Evolutionary conservation across 2,329 filamentous ascomycete species (phyloP), one percentile per base, ranked within the genome.

Genomic region (Neonectria neomacrospora): DNA sequence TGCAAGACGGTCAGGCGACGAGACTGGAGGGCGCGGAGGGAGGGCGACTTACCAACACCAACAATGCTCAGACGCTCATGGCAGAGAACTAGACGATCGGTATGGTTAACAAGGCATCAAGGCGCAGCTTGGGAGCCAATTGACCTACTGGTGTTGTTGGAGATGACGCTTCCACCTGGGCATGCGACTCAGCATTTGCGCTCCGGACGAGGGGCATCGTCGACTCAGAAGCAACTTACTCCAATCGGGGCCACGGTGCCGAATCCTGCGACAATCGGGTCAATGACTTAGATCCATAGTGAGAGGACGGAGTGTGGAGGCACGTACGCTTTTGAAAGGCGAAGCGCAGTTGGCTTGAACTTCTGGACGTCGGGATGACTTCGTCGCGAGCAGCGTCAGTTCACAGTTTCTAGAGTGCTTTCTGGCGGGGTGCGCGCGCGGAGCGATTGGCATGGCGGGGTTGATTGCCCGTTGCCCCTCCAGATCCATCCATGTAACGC

Each of bases 11-110:
- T 75, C 58, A 75, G 66, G 48, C 23, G 41, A 8, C 39, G 18
- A 56, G 56, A 64, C 28, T 6, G 47, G 47, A 50, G 45, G 18
- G 5, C 32, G 73, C 37, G 22, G 39, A 32, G n/a, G 37, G 42
- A 64, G 3, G 30, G 41, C 18, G 56, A 84, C 90, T 76, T 84
- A 96, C 93, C 93, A 79, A 98, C 92, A 79, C 96, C 96, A 77
- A 99, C 96, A 79, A 99, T 98, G 79, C 93, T 96, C 79, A 99
- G 85, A 82, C 96, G 92, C 82, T 99, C 96, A 86, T 99, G 96
- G 77, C 94, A 96, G 73, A 99, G 89, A 79, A 99, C 91, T 94
- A 76, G 56, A 74, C 67, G 16, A 16, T 37, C 14, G 22, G 50
- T 30, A 63, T 56, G 59, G 75, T 81, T 67, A 81, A 68, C 65